Base-by-base conservation (phyloP, 140 eudicot genomes). In the Eryngium alpinum region DNA sequence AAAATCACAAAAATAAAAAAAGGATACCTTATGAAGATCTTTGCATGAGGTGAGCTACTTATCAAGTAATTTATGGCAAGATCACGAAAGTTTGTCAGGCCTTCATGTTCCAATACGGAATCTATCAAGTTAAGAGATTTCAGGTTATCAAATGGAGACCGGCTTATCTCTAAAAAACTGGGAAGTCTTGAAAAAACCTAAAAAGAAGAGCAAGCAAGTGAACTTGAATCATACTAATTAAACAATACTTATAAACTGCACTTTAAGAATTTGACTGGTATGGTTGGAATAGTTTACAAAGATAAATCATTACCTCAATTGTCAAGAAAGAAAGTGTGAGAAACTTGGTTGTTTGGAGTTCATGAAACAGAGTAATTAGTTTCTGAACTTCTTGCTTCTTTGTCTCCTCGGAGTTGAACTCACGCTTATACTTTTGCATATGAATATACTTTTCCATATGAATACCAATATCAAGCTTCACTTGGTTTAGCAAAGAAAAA, bases 61-160 rank as follows among this genome's bases (percentile, higher is more conserved):
- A 66, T 34, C 38, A 66, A 4, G 31, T 66, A 66, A 10, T n/a
- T 28, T 27, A 66, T 28, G 38, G 31, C 72, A 28, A 4, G 43
- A 66, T 66, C 17, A 66, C 15, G 15, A 15, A 3, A 5, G 22
- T 16, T 5, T 18, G 43, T 7, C 10, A 28, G 72, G 46, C 46
- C 5, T 38, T 28, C 29, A 2, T 2, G 46, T 38, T 38, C 5
- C 46, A 4, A 38, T 38, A 38, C 7, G 46, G 46, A 38, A 38
- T 38, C 7, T n/a, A 2, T 33, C 38, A 27, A 2, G 19, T n/a
- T 38, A 38, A 38, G 46, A 38, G 46, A 2, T 3, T 66, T n/a
- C 72, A 66, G 72, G 34, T 66, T 66, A 66, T 14, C 72, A 66
- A 66, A 66, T 66, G 72, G 72, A 27, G 71, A 63, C 27, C 27